Evolutionary conservation across 306 rosid genomes (phyloP).

Genomic region (Ceratonia siliqua): DNA sequence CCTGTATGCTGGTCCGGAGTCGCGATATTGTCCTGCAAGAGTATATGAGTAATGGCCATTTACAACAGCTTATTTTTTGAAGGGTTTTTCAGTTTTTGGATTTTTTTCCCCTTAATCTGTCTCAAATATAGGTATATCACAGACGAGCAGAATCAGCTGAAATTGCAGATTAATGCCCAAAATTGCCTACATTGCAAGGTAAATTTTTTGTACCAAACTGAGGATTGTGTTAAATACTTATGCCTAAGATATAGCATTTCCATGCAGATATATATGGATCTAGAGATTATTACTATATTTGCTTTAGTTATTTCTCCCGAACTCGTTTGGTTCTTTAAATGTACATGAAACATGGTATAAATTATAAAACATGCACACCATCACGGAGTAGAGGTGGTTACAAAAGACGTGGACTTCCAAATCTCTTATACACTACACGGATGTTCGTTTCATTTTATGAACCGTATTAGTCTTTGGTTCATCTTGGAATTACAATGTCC

Average conservation of each 20-base stretch:
- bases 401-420: not conserved
- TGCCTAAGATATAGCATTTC: conserved; percentile 8
- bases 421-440: not conserved
- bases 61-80: conserved; percentile 23
- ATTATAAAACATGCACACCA: not conserved
- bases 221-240: not conserved
- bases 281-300: not conserved
- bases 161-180: conserved; percentile 91
- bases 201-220: conserved; percentile 23
- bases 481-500: not conserved
- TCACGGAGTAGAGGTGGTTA: not conserved
- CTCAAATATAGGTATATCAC: conserved; percentile 59
- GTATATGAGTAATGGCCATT: conserved; percentile 78
- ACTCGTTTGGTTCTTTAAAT: not conserved
- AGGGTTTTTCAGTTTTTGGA: conserved; percentile 15
- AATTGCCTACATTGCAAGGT: conserved; percentile 99
- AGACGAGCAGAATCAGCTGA: conserved; percentile 61
- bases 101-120: conserved; percentile 12
- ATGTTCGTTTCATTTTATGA: not conserved
- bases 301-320: not conserved
- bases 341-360: not conserved
- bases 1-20: conserved; percentile 77
- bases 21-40: conserved; percentile 92
- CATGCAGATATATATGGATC: not conserved
- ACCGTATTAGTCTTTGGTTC: not conserved